Conservation (phyloP, 345 rosid genomes). For the Geranium rotundifolium region DNA sequence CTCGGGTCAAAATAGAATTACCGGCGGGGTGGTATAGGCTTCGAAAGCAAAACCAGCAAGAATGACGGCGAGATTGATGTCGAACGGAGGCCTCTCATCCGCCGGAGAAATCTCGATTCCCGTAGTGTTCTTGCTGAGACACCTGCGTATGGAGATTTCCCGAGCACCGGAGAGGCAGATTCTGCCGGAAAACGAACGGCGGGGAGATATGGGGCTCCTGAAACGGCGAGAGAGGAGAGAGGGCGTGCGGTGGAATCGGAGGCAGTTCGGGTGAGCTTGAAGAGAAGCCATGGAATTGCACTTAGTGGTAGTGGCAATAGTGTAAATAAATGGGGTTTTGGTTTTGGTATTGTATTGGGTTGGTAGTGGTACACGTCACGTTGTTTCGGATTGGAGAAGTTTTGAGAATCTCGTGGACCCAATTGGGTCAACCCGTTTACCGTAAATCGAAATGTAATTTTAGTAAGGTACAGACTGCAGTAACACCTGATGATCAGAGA, state of each 20-base stretch:
- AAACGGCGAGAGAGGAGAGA: slow-evolving; percentile 11
- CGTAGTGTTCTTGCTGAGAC: slow-evolving; percentile 25
- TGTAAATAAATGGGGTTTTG: too few relatives aligned
- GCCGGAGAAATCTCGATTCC: slow-evolving; percentile 16
- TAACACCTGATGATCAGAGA: too few relatives aligned
- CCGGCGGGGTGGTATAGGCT: slow-evolving; percentile 68
- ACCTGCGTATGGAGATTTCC: slow-evolving; percentile 13
- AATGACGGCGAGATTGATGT: slow-evolving; percentile 83
- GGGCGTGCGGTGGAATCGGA: slow-evolving; percentile 1
- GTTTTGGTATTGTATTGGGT: too few relatives aligned
- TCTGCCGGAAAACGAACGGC: slow-evolving; percentile 15
- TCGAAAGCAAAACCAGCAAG: slow-evolving; percentile 98
- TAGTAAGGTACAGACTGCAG: too few relatives aligned
- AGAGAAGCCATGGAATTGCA: slow-evolving; percentile 19
- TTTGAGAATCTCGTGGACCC: too few relatives aligned
- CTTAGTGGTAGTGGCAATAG: too few relatives aligned
- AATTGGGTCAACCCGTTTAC: too few relatives aligned
- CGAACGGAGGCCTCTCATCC: slow-evolving; percentile 56
- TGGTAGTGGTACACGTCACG: too few relatives aligned
- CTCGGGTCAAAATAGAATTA: slow-evolving; percentile 11
- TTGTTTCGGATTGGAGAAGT: too few relatives aligned
- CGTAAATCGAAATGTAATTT: too few relatives aligned
- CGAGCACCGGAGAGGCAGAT: slow-evolving; percentile 10
- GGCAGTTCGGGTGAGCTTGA: slow-evolving; percentile 7
- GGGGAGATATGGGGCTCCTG: slow-evolving; percentile 13